A percentile compares a stretch with the other conserved stretches of the same genome.
These are phyloP conservation scores for Chalaropsis thielavioides DNA, from an alignment of 2,329 filamentous ascomycete genomes.

Conservation along the genomic window DNA sequence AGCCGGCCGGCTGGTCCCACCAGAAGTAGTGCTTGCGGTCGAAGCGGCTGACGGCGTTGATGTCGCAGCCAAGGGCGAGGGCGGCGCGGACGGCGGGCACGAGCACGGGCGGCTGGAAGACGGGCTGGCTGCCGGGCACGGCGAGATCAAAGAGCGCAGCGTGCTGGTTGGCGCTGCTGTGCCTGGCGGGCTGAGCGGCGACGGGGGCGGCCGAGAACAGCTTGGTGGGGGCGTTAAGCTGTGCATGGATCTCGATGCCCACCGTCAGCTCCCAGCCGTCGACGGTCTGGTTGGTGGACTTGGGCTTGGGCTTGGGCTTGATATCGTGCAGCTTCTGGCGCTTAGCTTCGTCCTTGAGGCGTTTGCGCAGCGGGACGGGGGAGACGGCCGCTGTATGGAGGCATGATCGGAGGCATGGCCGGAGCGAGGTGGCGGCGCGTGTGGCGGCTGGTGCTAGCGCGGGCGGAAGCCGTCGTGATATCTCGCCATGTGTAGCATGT, in stretches of 20 bases:
- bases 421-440: not conserved
- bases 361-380: conserved; percentile 46
- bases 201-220: conserved; percentile 68
- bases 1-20: conserved; percentile 91
- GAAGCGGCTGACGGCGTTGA: conserved; percentile 67
- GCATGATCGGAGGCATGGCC: not conserved
- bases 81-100: conserved; percentile 85
- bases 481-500: not conserved
- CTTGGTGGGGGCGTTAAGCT: conserved; percentile 78
- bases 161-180: conserved; percentile 57
- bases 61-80: conserved; percentile 63
- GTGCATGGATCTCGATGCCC: conserved; percentile 93
- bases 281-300: conserved; percentile 35
- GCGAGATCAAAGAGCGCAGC: conserved; percentile 80
- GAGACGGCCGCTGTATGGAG: conserved; percentile 20
- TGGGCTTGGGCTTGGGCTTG: conserved; percentile 31
- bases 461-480: not conserved
- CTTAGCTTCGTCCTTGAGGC: conserved; percentile 57
- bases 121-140: conserved; percentile 75
- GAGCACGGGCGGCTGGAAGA: conserved; percentile 69
- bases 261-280: conserved; percentile 83
- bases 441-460: not conserved
- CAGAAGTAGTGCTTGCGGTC: conserved; percentile 99
- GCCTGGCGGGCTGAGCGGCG: conserved; percentile 25
- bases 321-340: conserved; percentile 51